Conservation (phyloP, 441 rosid species). For the Adansonia gregorii region DNA sequence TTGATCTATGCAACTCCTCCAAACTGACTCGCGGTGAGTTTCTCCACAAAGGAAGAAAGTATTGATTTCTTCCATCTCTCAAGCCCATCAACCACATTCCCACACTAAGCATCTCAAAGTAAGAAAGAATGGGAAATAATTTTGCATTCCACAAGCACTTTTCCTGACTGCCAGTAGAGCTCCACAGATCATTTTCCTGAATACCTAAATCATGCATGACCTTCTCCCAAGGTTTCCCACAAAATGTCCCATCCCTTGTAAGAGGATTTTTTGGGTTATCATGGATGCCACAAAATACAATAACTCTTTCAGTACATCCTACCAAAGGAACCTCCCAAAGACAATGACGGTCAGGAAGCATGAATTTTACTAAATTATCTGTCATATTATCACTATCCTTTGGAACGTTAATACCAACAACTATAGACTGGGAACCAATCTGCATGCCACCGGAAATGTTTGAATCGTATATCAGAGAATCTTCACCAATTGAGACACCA, state of each 20-base stretch:
- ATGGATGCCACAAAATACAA: conserved; percentile 90
- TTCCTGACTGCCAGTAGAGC: conserved; percentile 51
- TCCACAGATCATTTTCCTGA: conserved; percentile 80
- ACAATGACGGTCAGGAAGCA: conserved; percentile 96
- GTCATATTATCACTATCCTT: conserved; percentile 37
- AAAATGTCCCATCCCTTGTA: conserved; percentile 75
- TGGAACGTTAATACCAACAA: conserved; percentile 78
- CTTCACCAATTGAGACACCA: conserved; percentile 92
- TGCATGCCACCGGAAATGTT: conserved; percentile 71
- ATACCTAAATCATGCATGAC: conserved; percentile 73
- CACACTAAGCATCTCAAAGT: conserved; percentile 71
- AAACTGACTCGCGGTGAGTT: conserved; percentile 77
- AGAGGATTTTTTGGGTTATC: conserved; percentile 83
- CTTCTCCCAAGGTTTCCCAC: conserved; percentile 89
- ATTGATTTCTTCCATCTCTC: conserved; percentile 44
- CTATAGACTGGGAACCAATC: conserved; percentile 87
- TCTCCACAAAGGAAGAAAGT: conserved; percentile 68
- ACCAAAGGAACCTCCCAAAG: conserved; percentile 96
- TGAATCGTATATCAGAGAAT: conserved; percentile 87
- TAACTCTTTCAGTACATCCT: conserved; percentile 63
- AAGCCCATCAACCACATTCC: conserved; percentile 96
- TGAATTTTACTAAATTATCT: conserved; percentile 57
- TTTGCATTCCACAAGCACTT: conserved; percentile 94
- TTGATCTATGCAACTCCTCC: conserved; percentile 93
- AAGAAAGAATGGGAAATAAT: conserved; percentile 73